Conservation (phyloP, 176 grass and related monocot genomes). For the Carex parvula region DNA sequence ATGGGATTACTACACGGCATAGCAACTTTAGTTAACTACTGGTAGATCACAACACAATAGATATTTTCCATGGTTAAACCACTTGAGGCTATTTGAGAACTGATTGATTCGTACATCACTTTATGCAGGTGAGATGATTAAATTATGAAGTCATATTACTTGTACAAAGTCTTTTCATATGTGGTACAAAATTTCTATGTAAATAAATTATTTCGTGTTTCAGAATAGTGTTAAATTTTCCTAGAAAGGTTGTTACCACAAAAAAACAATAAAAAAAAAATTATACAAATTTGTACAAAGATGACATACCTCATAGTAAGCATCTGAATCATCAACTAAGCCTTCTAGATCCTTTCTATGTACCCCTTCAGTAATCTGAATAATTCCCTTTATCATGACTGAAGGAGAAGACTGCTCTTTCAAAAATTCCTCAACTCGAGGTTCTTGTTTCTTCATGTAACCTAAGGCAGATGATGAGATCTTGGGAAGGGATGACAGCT, state of each 20-base stretch:
- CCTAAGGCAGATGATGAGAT: slow-evolving; percentile 60
- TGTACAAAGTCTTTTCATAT: neutral
- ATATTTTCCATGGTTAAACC: neutral
- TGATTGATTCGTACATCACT: neutral
- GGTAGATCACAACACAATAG: neutral
- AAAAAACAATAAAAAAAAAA: neutral
- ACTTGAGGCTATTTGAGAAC: neutral
- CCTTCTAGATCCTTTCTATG: slow-evolving; percentile 60
- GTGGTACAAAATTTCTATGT: neutral
- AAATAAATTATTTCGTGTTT: neutral
- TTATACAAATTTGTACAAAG: slow-evolving; percentile 20
- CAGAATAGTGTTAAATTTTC: neutral
- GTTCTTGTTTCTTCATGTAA: slow-evolving; percentile 66
- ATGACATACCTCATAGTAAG: slow-evolving; percentile 82
- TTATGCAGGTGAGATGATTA: neutral
- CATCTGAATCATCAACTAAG: slow-evolving; percentile 54
- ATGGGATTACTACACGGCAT: neutral
- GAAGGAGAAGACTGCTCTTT: slow-evolving; percentile 42
- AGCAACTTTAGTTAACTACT: neutral
- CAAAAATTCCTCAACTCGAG: slow-evolving; percentile 62
- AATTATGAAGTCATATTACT: neutral
- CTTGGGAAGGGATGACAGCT: slow-evolving; percentile 67
- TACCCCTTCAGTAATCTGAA: slow-evolving; percentile 52
- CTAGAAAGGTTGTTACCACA: neutral
- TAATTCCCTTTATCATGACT: slow-evolving; percentile 42